Conservation (phyloP, 805 yeast species). For the Kodamaea hsintzibuensis region DNA sequence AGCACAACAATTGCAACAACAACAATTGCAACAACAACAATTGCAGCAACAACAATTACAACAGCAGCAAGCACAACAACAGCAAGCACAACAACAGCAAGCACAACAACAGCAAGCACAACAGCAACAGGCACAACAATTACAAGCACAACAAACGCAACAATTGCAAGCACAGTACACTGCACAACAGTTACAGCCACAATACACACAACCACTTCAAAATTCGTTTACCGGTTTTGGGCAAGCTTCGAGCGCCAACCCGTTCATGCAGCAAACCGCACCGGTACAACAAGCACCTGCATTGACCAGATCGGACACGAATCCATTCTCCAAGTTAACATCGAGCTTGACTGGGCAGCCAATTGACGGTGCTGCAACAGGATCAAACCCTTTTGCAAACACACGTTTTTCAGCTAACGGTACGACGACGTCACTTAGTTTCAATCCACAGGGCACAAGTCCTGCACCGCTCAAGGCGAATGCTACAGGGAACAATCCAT, state of each 20-base stretch:
- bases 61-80: conserved; percentile 17
- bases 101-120: conserved; percentile 11
- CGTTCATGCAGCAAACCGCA: conserved; percentile 12
- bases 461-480: conserved; percentile 27
- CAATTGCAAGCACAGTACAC: conserved; percentile 16
- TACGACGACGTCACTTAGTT: conserved; percentile 33
- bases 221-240: conserved; percentile 54
- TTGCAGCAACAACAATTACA: conserved; percentile 16
- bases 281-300: conserved; percentile 4
- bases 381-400: conserved; percentile 49
- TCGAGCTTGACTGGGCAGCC: conserved; percentile 19
- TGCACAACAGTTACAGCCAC: conserved; percentile 15
- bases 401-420: conserved; percentile 35
- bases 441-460: conserved; percentile 17
- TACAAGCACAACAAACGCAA: conserved; percentile 12
- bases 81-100: conserved; percentile 28
- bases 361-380: conserved; percentile 26
- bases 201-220: conserved; percentile 11
- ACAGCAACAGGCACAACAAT: conserved; percentile 13
- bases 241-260: conserved; percentile 13
- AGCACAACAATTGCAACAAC: conserved; percentile 28
- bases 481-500: conserved; percentile 63
- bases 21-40: conserved; percentile 17
- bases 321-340: conserved; percentile 34
- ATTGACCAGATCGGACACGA: conserved; percentile 32